phyloP scores from a whole-genome alignment of 2,329 filamentous ascomycete genomes.

The Sporothrix dimorphospora region DNA sequence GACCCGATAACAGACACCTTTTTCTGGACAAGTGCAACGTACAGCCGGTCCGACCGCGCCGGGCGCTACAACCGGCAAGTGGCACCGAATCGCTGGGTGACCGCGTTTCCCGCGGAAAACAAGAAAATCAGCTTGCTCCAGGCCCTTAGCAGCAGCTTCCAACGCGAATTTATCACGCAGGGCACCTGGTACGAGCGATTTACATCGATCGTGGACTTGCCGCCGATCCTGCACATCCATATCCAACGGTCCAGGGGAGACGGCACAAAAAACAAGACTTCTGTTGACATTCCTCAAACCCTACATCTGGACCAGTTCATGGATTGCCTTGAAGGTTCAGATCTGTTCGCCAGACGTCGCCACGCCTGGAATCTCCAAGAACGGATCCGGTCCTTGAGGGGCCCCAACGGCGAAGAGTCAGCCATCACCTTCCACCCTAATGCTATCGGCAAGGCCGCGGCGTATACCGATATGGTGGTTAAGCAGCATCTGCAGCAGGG shows the following conservation, averaged over 20 bases:
- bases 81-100: conserved; percentile 66
- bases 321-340: conserved; percentile 63
- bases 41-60: conserved; percentile 57
- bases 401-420: conserved; percentile 38
- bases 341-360: conserved; percentile 65
- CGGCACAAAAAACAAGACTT: conserved; percentile 73
- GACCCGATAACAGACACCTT: conserved; percentile 77
- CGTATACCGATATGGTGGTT: conserved; percentile 26
- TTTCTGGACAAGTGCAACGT: conserved; percentile 64
- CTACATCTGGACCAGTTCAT: conserved; percentile 90
- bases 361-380: conserved; percentile 76
- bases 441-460: conserved; percentile 6
- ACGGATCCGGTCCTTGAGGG: conserved; percentile 60
- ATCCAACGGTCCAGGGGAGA: conserved; percentile 82
- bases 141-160: conserved; percentile 83
- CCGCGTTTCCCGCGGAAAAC: conserved; percentile 58
- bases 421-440: neutral
- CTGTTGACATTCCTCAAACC: conserved; percentile 76
- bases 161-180: conserved; percentile 73
- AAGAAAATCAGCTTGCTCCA: conserved; percentile 71
- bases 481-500: neutral
- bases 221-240: conserved; percentile 85
- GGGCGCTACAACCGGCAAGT: conserved; percentile 45
- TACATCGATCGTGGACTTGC: conserved; percentile 73
- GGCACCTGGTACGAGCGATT: conserved; percentile 63